These are phyloP conservation scores for Melocanna baccifera DNA, from an alignment of 176 grass and related monocot species.

Conservation along the genomic window DNA sequence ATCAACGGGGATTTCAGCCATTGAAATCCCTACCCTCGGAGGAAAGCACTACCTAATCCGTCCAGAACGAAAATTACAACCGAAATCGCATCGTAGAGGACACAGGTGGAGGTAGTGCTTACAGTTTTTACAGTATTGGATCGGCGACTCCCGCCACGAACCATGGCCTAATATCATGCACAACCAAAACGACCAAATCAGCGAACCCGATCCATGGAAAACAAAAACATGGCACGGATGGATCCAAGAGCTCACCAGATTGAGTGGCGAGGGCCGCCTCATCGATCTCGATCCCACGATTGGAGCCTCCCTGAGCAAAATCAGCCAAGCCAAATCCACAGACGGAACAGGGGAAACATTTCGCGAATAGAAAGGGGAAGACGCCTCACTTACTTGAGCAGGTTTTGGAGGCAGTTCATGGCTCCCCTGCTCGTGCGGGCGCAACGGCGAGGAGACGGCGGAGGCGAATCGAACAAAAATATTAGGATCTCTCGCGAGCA, in stretches of 20 bases:
- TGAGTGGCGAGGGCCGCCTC: constrained; percentile 58
- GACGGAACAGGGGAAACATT: neutral
- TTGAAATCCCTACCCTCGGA: neutral
- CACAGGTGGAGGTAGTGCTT: neutral
- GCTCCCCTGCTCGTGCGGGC: neutral
- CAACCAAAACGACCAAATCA: neutral
- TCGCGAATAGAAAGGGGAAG: neutral
- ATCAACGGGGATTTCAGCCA: neutral
- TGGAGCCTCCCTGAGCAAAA: constrained; percentile 47
- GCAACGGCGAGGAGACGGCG: neutral
- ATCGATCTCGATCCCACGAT: constrained; percentile 51
- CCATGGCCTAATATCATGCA: constrained; percentile 29
- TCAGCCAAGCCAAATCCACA: neutral
- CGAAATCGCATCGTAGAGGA: neutral
- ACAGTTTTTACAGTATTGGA: constrained; percentile 57
- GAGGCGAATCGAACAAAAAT: neutral
- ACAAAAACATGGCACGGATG: neutral
- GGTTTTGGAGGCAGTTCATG: constrained; percentile 68
- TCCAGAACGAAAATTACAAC: neutral
- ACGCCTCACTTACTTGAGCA: constrained; percentile 50
- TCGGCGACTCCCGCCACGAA: constrained; percentile 53
- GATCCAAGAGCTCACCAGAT: constrained; percentile 29
- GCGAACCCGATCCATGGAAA: neutral
- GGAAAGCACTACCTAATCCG: neutral
- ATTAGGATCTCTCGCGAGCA: neutral